phyloP scores from a whole-genome alignment of 768 basidiomycete genomes.

The Sporobolomyces pararoseus region DNA sequence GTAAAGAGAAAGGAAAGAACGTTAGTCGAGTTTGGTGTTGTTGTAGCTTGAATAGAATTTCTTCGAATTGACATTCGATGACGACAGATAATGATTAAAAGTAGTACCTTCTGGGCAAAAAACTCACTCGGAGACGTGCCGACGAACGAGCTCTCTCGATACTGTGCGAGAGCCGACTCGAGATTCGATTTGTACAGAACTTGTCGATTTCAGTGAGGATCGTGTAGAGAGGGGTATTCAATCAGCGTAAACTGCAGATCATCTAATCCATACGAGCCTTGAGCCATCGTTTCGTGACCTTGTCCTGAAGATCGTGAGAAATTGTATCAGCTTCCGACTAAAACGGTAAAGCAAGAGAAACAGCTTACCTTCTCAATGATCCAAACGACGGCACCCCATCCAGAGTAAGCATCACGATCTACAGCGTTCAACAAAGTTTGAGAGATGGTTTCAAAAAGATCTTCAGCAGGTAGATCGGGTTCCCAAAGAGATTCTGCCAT shows the following conservation, averaged over 20 bases:
- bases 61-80: too few relatives aligned
- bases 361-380: conserved; percentile 57
- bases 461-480: conserved; percentile 90
- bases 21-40: too few relatives aligned
- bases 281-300: conserved; percentile 74
- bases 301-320: conserved; percentile 49
- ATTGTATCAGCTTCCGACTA: background rate
- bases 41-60: too few relatives aligned
- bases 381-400: conserved; percentile 94
- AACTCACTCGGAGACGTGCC: too few relatives aligned
- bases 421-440: conserved; percentile 89
- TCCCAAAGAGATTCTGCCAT: conserved; percentile 98
- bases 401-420: conserved; percentile 92
- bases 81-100: too few relatives aligned
- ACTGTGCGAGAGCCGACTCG: too few relatives aligned
- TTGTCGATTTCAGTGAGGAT: background rate
- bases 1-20: background rate
- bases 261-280: conserved; percentile 83
- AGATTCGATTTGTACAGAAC: background rate
- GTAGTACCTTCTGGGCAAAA: too few relatives aligned
- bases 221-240: background rate
- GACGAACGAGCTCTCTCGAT: too few relatives aligned
- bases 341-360: conserved; percentile 35
- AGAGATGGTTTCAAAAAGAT: conserved; percentile 96
- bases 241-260: background rate